Evolutionary conservation across 129 eudicot genomes (phyloP).

Genomic region (Scalesia atractyloides): DNA sequence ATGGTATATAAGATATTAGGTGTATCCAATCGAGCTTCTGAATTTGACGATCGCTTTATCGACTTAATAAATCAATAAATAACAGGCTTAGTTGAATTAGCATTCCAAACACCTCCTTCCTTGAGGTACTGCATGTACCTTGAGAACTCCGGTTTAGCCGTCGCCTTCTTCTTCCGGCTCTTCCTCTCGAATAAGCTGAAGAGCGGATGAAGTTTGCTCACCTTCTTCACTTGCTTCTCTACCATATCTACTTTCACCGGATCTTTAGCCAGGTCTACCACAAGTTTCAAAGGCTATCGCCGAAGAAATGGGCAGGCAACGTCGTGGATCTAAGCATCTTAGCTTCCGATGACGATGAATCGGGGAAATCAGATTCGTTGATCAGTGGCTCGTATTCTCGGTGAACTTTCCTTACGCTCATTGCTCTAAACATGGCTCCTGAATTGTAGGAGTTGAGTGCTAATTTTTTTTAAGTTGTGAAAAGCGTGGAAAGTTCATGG

Average conservation of each 20-base stretch:
- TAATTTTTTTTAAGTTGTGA: background rate
- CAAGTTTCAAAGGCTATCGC: conserved; percentile 20
- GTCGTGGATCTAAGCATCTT: conserved; percentile 48
- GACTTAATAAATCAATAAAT: conserved; percentile 32
- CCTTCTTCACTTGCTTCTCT: conserved; percentile 58
- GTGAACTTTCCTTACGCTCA: conserved; percentile 45
- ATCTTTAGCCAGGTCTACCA: conserved; percentile 12
- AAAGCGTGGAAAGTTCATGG: background rate
- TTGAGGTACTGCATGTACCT: conserved; percentile 69
- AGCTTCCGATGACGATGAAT: conserved; percentile 9
- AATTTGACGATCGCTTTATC: background rate
- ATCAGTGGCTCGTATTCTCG: conserved; percentile 55
- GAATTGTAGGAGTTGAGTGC: background rate
- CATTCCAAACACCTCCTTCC: conserved; percentile 68
- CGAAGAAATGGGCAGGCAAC: conserved; percentile 41
- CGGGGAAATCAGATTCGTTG: conserved; percentile 24
- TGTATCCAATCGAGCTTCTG: background rate
- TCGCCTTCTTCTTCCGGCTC: conserved; percentile 53
- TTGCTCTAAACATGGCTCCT: conserved; percentile 64
- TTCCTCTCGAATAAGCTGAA: conserved; percentile 52
- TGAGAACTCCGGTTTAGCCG: conserved; percentile 76
- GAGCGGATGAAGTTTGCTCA: conserved; percentile 56
- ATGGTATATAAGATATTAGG: too few species aligned
- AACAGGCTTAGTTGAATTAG: conserved; percentile 41
- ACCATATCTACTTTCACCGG: conserved; percentile 15